phyloP scores from a whole-genome alignment of 2,329 filamentous ascomycete species.

The Exophiala bonariae region DNA sequence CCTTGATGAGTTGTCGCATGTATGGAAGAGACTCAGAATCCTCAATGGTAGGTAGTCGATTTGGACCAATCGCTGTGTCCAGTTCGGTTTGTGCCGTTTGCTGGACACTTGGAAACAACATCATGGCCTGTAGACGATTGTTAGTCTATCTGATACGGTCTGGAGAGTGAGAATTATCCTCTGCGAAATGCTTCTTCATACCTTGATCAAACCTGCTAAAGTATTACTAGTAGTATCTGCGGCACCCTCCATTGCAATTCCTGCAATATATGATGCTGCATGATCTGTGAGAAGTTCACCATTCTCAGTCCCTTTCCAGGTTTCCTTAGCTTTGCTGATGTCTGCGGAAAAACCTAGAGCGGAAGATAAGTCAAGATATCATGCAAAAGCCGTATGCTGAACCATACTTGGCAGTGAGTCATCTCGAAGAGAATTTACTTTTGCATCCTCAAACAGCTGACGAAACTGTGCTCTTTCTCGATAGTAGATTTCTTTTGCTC shows the following conservation, averaged over 20 bases:
- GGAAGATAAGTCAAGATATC: background rate
- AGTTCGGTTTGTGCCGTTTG: slow-evolving; percentile 48
- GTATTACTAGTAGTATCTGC: slow-evolving; percentile 51
- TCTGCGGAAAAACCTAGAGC: slow-evolving; percentile 4
- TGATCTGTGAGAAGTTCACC: slow-evolving; percentile 19
- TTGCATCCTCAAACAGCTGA: slow-evolving; percentile 5
- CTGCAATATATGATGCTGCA: slow-evolving; percentile 31
- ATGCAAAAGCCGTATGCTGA: slow-evolving; percentile 40
- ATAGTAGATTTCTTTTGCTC: slow-evolving; percentile 11
- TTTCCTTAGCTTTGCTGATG: slow-evolving; percentile 16
- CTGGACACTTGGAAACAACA: slow-evolving; percentile 47
- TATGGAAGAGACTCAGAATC: slow-evolving; percentile 55
- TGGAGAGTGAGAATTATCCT: slow-evolving; percentile 44
- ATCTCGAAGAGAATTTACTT: slow-evolving; percentile 38
- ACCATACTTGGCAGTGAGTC: slow-evolving; percentile 34
- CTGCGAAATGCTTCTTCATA: slow-evolving; percentile 30
- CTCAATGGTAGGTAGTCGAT: slow-evolving; percentile 48
- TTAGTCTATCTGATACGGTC: slow-evolving; percentile 37
- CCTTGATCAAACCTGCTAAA: slow-evolving; percentile 46
- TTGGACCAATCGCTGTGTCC: slow-evolving; percentile 49
- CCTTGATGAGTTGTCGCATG: slow-evolving; percentile 55
- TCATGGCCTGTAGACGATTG: slow-evolving; percentile 48
- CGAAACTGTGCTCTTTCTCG: slow-evolving; percentile 10
- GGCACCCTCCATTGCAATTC: slow-evolving; percentile 42
- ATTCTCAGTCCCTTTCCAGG: slow-evolving; percentile 20